phyloP scores from a whole-genome alignment of 2,329 filamentous ascomycete genomes.

The Aspergillus ustus region DNA sequence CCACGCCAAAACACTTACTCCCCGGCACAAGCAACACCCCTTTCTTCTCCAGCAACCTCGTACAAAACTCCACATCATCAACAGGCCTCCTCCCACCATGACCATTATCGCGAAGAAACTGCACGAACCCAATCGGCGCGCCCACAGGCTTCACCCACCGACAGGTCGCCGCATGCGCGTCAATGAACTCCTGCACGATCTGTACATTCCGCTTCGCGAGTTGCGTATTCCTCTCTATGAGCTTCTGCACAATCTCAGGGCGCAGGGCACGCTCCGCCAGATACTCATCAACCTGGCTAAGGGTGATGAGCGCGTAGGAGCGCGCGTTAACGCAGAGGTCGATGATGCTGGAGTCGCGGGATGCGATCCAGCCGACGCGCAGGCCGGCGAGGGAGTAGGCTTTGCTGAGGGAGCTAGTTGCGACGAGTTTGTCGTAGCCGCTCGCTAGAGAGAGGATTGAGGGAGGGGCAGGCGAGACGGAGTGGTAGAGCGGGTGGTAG shows the following conservation, averaged over 20 bases:
- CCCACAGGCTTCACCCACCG: slow-evolving; percentile 76
- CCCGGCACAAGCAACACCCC: slow-evolving; percentile 77
- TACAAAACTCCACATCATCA: slow-evolving; percentile 71
- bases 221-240: slow-evolving; percentile 67
- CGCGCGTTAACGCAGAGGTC: slow-evolving; percentile 66
- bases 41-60: slow-evolving; percentile 66
- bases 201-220: slow-evolving; percentile 71
- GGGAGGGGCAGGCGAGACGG: slow-evolving; percentile 64
- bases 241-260: slow-evolving; percentile 63
- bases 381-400: slow-evolving; percentile 83
- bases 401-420: slow-evolving; percentile 83
- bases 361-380: slow-evolving; percentile 81
- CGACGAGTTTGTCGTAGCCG: slow-evolving; percentile 71
- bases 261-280: slow-evolving; percentile 76
- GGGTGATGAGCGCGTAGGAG: slow-evolving; percentile 85
- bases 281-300: slow-evolving; percentile 80
- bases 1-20: slow-evolving; percentile 71
- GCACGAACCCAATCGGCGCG: slow-evolving; percentile 80
- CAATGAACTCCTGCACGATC: slow-evolving; percentile 69
- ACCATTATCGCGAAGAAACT: slow-evolving; percentile 64
- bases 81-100: slow-evolving; percentile 65
- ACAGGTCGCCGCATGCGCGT: slow-evolving; percentile 65
- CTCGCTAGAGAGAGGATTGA: slow-evolving; percentile 69
- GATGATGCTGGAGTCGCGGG: slow-evolving; percentile 65
- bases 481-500: slow-evolving; percentile 81